A percentile compares a stretch with the other conserved stretches of the same genome.
These are phyloP conservation scores for Chaetomiaceae sp. DNA, from an alignment of 2,329 filamentous ascomycete species.

Conservation along the genomic window DNA sequence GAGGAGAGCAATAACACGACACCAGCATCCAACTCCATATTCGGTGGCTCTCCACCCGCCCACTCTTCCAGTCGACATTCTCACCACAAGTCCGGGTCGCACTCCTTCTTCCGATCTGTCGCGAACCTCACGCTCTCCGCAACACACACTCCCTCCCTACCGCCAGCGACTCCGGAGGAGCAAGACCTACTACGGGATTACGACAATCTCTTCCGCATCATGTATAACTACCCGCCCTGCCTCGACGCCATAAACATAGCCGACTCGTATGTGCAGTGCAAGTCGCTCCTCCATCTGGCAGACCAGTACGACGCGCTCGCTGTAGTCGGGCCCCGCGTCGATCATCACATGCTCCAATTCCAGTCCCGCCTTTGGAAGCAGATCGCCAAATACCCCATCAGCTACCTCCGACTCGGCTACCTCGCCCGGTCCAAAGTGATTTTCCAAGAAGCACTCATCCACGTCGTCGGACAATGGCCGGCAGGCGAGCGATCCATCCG, in stretches of 20 bases:
- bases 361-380: constrained; percentile 90
- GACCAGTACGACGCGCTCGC: constrained; percentile 90
- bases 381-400: constrained; percentile 92
- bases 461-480: constrained; percentile 94
- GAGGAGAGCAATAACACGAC: constrained; percentile 40
- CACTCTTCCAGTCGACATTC: constrained; percentile 16
- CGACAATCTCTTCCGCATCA: constrained; percentile 90
- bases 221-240: constrained; percentile 85
- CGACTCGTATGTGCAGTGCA: constrained; percentile 89
- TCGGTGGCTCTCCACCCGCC: constrained; percentile 53
- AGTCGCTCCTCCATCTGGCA: constrained; percentile 80
- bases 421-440: constrained; percentile 78
- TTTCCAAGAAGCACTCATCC: constrained; percentile 82
- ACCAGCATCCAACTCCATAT: constrained; percentile 45
- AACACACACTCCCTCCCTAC: constrained; percentile 33
- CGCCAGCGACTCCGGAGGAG: constrained; percentile 54
- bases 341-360: constrained; percentile 91
- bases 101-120: constrained; percentile 79
- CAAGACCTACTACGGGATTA: constrained; percentile 84
- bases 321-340: constrained; percentile 83
- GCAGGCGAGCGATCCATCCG: constrained; percentile 72
- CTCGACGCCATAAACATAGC: constrained; percentile 86
- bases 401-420: constrained; percentile 85
- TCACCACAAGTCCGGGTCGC: constrained; percentile 33
- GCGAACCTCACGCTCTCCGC: constrained; percentile 65